A percentile compares a stretch with the other conserved stretches of the same genome.
These are phyloP conservation scores for Prunus armeniaca DNA, from an alignment of 306 rosid species.

Conservation along the genomic window DNA sequence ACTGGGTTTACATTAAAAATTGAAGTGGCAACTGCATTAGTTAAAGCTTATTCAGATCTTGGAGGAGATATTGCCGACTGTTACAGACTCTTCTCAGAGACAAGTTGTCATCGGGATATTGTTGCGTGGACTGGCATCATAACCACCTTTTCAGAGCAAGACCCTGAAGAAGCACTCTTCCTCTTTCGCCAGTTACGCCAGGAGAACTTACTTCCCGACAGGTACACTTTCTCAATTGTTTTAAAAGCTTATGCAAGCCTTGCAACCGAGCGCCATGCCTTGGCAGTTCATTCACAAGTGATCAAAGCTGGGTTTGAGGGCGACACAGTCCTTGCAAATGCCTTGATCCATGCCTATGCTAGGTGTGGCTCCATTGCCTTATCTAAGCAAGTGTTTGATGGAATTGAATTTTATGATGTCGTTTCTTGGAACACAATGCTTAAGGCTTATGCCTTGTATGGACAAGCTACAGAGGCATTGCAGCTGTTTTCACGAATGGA, in stretches of 20 bases:
- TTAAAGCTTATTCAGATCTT: constrained; percentile 64
- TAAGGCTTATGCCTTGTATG: constrained; percentile 78
- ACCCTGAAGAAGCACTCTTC: constrained; percentile 68
- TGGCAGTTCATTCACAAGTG: constrained; percentile 60
- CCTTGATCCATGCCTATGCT: constrained; percentile 85
- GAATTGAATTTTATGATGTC: constrained; percentile 49
- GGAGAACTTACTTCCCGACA: constrained; percentile 57
- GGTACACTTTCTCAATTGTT: constrained; percentile 69
- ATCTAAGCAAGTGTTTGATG: constrained; percentile 58
- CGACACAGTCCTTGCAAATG: constrained; percentile 60
- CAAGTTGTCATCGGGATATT: constrained; percentile 51
- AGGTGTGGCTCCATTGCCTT: constrained; percentile 71
- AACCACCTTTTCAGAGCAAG: constrained; percentile 52
- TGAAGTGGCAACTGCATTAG: constrained; percentile 68
- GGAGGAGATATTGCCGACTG: constrained; percentile 58
- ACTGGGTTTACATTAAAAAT: constrained; percentile 53
- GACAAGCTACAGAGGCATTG: constrained; percentile 65
- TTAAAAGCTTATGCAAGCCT: constrained; percentile 77
- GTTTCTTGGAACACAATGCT: constrained; percentile 92
- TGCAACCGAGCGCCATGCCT: constrained; percentile 57
- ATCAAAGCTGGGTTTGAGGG: constrained; percentile 62
- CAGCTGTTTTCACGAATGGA: constrained; percentile 55
- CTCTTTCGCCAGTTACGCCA: constrained; percentile 57
- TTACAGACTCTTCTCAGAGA: constrained; percentile 66
- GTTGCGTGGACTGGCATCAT: constrained; percentile 87